Conservation (phyloP, 345 rosid genomes). For the Populus tremula region DNA sequence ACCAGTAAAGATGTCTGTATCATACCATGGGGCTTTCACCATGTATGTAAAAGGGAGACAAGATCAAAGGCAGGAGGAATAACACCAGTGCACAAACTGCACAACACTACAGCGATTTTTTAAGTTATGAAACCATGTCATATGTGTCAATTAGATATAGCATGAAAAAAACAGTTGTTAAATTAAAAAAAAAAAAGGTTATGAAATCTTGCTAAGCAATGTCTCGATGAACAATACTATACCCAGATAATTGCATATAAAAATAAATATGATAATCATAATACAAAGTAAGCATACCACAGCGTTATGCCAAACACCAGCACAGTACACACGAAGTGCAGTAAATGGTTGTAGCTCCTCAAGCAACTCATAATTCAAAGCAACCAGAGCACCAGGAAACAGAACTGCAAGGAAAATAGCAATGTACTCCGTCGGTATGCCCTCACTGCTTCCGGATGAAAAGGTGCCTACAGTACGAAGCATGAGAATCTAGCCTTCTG, state of each 20-base stretch:
- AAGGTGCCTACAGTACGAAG: conserved; percentile 36
- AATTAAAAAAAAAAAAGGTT: not conserved
- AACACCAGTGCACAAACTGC: conserved; percentile 57
- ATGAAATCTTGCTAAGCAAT: not conserved
- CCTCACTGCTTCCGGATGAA: conserved; percentile 74
- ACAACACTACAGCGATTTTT: conserved; percentile 42
- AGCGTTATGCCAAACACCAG: conserved; percentile 97
- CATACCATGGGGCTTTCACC: conserved; percentile 57
- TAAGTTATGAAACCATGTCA: conserved; percentile 7
- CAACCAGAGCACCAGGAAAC: conserved; percentile 91
- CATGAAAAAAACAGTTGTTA: not conserved
- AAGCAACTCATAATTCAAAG: conserved; percentile 63
- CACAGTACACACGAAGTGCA: conserved; percentile 77
- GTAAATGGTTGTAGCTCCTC: conserved; percentile 46
- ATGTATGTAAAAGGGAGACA: conserved; percentile 59
- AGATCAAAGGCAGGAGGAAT: conserved; percentile 53
- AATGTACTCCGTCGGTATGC: conserved; percentile 70
- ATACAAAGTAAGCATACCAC: conserved; percentile 42
- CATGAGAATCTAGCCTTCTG: conserved; percentile 27
- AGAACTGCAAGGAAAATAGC: conserved; percentile 77
- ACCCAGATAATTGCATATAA: conserved; percentile 3
- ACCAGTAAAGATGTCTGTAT: not conserved
- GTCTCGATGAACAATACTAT: not conserved
- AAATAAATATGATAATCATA: not conserved
- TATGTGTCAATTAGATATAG: not conserved